These are phyloP conservation scores for Schizothecium vesticola DNA, from an alignment of 495 filamentous ascomycete genomes.

Conservation along the genomic window DNA sequence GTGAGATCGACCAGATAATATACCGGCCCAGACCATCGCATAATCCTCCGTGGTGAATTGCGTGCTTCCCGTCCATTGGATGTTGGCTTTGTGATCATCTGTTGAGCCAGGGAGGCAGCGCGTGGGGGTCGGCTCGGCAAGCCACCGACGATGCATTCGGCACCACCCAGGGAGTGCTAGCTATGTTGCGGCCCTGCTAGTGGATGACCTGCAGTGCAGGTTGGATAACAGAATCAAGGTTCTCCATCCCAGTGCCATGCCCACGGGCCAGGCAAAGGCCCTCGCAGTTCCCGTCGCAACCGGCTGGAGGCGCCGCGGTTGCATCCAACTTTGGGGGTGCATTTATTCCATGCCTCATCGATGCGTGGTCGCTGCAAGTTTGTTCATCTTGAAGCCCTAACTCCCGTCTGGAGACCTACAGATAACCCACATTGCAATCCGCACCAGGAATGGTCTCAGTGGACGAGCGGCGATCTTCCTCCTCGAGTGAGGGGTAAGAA, in stretches of 20 bases:
- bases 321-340: not conserved
- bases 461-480: no score
- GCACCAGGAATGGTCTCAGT: no score
- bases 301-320: not conserved
- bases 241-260: slow-evolving; percentile 1
- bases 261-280: not conserved
- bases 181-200: not conserved
- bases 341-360: not conserved
- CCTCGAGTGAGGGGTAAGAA: no score
- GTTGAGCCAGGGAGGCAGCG: not conserved
- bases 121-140: not conserved
- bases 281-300: not conserved
- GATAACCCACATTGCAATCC: no score
- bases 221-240: slow-evolving; percentile 9
- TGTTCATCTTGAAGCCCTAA: not conserved
- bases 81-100: not conserved
- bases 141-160: not conserved
- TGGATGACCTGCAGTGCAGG: not conserved
- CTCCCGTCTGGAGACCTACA: not conserved
- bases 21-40: not conserved
- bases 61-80: slow-evolving; percentile 3
- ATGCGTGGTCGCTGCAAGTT: not conserved
- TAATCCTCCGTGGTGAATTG: slow-evolving; percentile 7
- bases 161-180: not conserved
- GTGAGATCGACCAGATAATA: no score